Evolutionary conservation across 164 flowering plant species (phyloP), one percentile per base, ranked within the genome.

Genomic region (Pachysandra terminalis): DNA sequence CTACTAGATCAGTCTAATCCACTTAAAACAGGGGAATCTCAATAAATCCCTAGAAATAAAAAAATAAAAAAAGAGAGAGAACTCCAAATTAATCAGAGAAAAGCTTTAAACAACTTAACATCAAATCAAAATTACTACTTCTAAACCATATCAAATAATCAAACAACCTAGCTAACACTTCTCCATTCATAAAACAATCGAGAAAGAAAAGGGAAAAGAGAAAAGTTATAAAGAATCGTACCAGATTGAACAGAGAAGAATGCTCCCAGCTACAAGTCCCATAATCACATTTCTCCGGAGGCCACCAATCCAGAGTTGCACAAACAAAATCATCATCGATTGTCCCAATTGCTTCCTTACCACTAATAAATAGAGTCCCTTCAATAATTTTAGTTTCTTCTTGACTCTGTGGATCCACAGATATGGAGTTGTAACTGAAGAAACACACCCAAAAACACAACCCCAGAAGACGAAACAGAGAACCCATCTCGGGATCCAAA

Each of bases 231-330:
- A 45, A 45, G 17, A 45, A 45, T 1, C 6, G 24, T 78, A 94
- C 98, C 91, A 95, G 82, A 84, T 92, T 89, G 73, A 95, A 90
- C 10, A 95, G 78, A 78, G 96, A 92, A 75, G 96, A 88, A 69
- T 26, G 85, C 21, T 71, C 96, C 98, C 97, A 95, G 71, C 86
- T 80, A 77, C 98, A 95, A 66, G 86, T 86, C 17, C 92, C 96
- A 79, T 95, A 95, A 35, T 95, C 98, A 79, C 98, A 93, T 83
- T 93, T 93, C 79, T 88, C 85, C 24, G 96, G 96, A 61, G 96
- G 96, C 97, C 98, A 95, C 98, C 98, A 95, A 80, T 95, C 98
- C 84, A 95, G 35, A 23, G 98, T 91, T 27, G 97, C 97, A 77
- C 98, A 87, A 9, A 86, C 56, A 54, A 81, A 87, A 75, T 87